Conservation (phyloP, 192 early-diverging fungal species). For the Entomortierella beljakovae region DNA sequence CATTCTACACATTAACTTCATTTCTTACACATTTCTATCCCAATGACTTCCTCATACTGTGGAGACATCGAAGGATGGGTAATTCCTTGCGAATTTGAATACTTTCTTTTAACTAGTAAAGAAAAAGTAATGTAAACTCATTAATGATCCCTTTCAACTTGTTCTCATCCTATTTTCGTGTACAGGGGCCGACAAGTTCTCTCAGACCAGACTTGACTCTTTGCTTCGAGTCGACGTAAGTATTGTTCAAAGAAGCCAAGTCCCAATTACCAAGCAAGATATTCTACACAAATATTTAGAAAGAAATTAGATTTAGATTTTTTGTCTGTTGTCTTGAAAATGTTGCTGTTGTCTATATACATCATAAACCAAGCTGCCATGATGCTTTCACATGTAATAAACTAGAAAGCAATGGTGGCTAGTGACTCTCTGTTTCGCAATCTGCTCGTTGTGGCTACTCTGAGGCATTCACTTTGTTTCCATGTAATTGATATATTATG, state of each 20-base stretch:
- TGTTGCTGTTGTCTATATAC: no score
- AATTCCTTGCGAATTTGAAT: no score
- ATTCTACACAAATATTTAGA: background rate
- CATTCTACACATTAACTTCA: background rate
- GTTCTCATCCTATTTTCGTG: background rate
- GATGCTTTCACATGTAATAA: background rate
- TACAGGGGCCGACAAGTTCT: conserved; percentile 6
- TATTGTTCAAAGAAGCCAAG: background rate
- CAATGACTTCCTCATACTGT: conserved; percentile 7
- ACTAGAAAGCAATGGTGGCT: background rate
- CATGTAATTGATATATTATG: background rate
- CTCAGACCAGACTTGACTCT: conserved; percentile 3
- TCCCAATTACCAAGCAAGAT: background rate
- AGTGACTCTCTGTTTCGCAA: no score
- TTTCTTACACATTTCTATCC: background rate
- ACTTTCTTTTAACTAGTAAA: no score
- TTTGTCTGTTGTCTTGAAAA: no score
- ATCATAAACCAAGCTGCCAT: background rate
- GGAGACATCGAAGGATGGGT: conserved; percentile 12
- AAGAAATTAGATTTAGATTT: background rate
- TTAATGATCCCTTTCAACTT: no score
- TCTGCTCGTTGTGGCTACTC: no score
- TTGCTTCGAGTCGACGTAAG: conserved; percentile 26
- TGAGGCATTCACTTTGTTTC: background rate
- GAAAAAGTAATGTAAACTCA: no score